Conservation (phyloP, 129 eudicot genomes). For the Lonicera japonica region DNA sequence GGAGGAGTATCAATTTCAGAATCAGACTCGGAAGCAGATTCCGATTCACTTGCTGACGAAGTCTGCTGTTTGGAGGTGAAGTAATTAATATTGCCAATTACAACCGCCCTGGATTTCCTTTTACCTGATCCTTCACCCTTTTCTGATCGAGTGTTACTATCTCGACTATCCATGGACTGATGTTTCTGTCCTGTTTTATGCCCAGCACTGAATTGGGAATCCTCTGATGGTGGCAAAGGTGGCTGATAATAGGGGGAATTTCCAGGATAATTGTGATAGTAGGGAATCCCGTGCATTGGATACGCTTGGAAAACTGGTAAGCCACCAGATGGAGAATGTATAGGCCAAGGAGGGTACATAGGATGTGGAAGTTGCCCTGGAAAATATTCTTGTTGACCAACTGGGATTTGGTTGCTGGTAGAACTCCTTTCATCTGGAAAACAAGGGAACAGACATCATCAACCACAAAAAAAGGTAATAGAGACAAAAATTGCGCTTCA, state of each 20-base stretch:
- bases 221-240: conserved; percentile 45
- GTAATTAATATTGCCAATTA: conserved; percentile 69
- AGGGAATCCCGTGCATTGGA: conserved; percentile 65
- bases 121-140: conserved; percentile 26
- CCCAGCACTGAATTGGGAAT: conserved; percentile 27
- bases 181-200: conserved; percentile 41
- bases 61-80: conserved; percentile 47
- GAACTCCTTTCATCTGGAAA: conserved; percentile 26
- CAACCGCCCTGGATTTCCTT: conserved; percentile 64
- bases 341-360: conserved; percentile 65
- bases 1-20: neutral
- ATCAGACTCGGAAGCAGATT: conserved; percentile 46
- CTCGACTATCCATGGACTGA: conserved; percentile 47
- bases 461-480: neutral
- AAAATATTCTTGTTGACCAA: conserved; percentile 47
- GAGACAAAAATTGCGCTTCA: neutral
- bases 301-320: conserved; percentile 61
- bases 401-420: conserved; percentile 28
- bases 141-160: conserved; percentile 37
- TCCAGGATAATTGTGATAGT: conserved; percentile 63
- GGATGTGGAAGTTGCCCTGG: conserved; percentile 63
- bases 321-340: conserved; percentile 55
- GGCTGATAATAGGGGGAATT: conserved; percentile 52
- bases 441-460: neutral
- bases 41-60: conserved; percentile 40